These are phyloP conservation scores for Annulohypoxylon stygium DNA, from an alignment of 495 filamentous ascomycete species.

Conservation along the genomic window DNA sequence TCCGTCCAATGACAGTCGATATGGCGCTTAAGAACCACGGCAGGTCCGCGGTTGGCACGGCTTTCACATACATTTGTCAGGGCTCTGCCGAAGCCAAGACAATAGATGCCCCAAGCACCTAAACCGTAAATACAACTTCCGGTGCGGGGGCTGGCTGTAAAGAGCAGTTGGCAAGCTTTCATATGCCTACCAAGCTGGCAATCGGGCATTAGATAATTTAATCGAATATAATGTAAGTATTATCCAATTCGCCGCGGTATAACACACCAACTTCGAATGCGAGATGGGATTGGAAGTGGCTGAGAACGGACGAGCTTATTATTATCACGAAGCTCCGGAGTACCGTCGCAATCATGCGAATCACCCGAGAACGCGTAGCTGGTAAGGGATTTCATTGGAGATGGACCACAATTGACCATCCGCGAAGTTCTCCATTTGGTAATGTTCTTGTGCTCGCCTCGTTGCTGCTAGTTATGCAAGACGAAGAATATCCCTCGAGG, in stretches of 20 bases:
- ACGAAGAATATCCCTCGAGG: too few relatives aligned
- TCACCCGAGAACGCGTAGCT: neutral
- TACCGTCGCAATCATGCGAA: conserved; percentile 21
- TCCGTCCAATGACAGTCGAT: conserved; percentile 23
- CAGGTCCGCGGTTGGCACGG: conserved; percentile 15
- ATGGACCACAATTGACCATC: too few relatives aligned
- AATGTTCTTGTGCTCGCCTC: too few relatives aligned
- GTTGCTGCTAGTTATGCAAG: too few relatives aligned
- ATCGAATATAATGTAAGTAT: conserved; percentile 36
- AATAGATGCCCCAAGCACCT: conserved; percentile 23
- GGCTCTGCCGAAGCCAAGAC: conserved; percentile 46
- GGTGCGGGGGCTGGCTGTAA: conserved; percentile 45
- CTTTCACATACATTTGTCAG: conserved; percentile 18
- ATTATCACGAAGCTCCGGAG: neutral
- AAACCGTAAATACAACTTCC: conserved; percentile 38
- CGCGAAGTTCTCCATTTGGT: too few relatives aligned
- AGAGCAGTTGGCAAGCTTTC: conserved; percentile 36
- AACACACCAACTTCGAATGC: conserved; percentile 1
- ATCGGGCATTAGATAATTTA: conserved; percentile 25
- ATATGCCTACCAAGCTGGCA: conserved; percentile 1
- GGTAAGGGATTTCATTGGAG: conserved; percentile 9
- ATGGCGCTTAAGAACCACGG: conserved; percentile 33
- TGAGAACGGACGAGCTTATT: conserved; percentile 5
- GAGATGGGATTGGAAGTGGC: neutral
- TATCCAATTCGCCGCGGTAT: conserved; percentile 30